phyloP scores from a whole-genome alignment of 73 alveolate species.

The Paramecium sonneborni region DNA sequence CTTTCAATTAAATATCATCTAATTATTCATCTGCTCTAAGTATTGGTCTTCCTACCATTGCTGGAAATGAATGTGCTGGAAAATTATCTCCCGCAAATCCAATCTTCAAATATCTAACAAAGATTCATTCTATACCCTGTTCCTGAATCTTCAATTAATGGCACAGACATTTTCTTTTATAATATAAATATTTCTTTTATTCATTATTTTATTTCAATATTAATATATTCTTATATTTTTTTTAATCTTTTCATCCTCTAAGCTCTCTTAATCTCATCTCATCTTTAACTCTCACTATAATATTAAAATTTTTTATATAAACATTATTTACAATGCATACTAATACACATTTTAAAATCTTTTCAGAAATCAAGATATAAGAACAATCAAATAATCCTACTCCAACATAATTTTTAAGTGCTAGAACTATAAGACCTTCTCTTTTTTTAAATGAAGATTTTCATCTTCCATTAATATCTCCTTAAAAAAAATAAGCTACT shows the following conservation, averaged over 20 bases:
- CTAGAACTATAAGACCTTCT: neutral
- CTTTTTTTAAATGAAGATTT: neutral
- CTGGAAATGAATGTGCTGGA: constrained; percentile 89
- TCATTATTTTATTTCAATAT: neutral
- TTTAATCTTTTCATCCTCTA: too few relatives aligned
- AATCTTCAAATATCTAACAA: constrained; percentile 84
- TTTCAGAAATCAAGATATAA: neutral
- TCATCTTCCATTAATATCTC: neutral
- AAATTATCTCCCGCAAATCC: constrained; percentile 90
- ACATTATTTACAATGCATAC: neutral
- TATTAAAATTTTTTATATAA: too few relatives aligned
- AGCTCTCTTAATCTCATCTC: too few relatives aligned
- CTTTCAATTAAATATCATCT: constrained; percentile 80
- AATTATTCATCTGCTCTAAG: constrained; percentile 85
- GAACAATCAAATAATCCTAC: neutral
- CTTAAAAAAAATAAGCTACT: neutral
- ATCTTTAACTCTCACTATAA: too few relatives aligned
- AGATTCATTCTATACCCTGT: constrained; percentile 52
- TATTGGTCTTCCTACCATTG: constrained; percentile 92
- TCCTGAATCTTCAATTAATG: constrained; percentile 67
- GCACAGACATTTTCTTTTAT: constrained; percentile 26
- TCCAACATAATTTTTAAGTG: neutral
- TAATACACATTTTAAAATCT: neutral
- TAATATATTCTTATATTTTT: neutral
- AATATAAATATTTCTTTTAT: neutral